These are phyloP conservation scores for Sutorius australiensis DNA, from an alignment of 768 basidiomycete species.

Conservation along the genomic window DNA sequence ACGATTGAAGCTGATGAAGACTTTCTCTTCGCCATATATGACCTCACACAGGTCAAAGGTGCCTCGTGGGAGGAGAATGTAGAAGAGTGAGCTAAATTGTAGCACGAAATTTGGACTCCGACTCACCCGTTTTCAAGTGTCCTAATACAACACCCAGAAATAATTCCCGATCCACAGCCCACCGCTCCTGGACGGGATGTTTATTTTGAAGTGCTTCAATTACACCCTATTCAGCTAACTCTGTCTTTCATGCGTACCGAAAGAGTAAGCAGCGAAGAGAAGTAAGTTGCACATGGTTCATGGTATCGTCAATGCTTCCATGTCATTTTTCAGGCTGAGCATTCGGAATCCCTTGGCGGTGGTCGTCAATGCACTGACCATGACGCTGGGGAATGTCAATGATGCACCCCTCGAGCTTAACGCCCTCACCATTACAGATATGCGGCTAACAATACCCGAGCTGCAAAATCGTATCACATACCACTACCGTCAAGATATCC, in stretches of 20 bases:
- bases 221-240: conserved; percentile 90
- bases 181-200: conserved; percentile 70
- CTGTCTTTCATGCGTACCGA: conserved; percentile 98
- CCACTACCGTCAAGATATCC: conserved; percentile 91
- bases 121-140: conserved; percentile 41
- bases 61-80: conserved; percentile 79
- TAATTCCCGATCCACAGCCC: conserved; percentile 67
- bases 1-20: conserved; percentile 98
- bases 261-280: conserved; percentile 86
- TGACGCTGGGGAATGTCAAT: conserved; percentile 96
- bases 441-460: conserved; percentile 82
- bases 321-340: conserved; percentile 47
- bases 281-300: conserved; percentile 49
- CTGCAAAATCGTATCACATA: conserved; percentile 80
- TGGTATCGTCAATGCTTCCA: conserved; percentile 1
- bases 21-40: conserved; percentile 86
- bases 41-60: conserved; percentile 89
- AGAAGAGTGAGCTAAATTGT: conserved; percentile 56
- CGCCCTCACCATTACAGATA: conserved; percentile 90
- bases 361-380: conserved; percentile 89
- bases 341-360: conserved; percentile 90
- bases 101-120: neutral
- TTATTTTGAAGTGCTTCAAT: conserved; percentile 93
- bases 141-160: conserved; percentile 65
- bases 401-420: conserved; percentile 94